Evolutionary conservation across 2,329 filamentous ascomycete species (phyloP).

Genomic region (Aureobasidium lini): DNA sequence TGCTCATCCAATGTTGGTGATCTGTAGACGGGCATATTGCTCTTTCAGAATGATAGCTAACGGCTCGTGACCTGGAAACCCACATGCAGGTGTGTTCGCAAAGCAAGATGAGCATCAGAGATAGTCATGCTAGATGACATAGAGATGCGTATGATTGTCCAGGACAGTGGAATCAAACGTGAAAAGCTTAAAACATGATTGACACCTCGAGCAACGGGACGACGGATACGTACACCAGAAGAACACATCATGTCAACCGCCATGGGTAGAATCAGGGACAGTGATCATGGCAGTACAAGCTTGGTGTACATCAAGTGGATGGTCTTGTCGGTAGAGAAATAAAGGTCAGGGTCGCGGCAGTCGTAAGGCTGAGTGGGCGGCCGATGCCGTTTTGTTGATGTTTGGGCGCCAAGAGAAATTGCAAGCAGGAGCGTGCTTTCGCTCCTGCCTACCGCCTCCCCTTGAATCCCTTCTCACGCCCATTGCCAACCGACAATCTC

Average conservation of each 20-base stretch:
- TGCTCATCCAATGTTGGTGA: neutral
- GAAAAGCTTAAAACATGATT: neutral
- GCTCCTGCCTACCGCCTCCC: slow-evolving; percentile 3
- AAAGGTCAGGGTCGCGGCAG: neutral
- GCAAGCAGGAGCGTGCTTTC: slow-evolving; percentile 3
- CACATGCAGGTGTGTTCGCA: too few relatives aligned
- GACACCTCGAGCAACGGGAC: neutral
- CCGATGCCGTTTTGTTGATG: slow-evolving; percentile 11
- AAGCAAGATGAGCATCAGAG: neutral
- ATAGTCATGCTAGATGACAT: neutral
- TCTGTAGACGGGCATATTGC: too few relatives aligned
- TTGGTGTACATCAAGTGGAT: neutral
- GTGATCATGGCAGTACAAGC: neutral
- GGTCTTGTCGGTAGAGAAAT: neutral
- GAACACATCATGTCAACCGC: neutral
- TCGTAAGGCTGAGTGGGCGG: neutral
- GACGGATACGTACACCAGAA: too few relatives aligned
- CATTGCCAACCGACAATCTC: slow-evolving; percentile 11
- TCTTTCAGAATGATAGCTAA: too few relatives aligned
- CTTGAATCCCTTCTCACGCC: slow-evolving; percentile 1
- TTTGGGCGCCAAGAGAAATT: slow-evolving; percentile 4
- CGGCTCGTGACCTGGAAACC: too few relatives aligned
- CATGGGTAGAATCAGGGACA: neutral
- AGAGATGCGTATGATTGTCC: neutral
- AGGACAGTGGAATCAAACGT: neutral